phyloP scores from a whole-genome alignment of 1,139 yeast genomes.

The Candida gigantensis region DNA sequence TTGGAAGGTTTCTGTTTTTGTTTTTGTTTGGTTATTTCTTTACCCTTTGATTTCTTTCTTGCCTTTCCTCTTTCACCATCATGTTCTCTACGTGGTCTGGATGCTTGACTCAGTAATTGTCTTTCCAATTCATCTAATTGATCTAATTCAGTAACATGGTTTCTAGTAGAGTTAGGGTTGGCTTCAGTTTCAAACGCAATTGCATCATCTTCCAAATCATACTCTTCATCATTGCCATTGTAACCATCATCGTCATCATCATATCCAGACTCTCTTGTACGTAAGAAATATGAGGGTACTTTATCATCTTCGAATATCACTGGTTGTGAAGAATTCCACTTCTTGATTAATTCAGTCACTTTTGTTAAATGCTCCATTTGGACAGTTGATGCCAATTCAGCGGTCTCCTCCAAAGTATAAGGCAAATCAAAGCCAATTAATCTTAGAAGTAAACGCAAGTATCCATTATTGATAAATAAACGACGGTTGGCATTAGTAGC shows the following conservation, averaged over 20 bases:
- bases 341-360: constrained; percentile 27
- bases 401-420: constrained; percentile 33
- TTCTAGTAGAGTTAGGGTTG: constrained; percentile 13
- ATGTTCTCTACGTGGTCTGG: not conserved
- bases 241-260: constrained; percentile 22
- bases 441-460: constrained; percentile 33
- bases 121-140: constrained; percentile 35
- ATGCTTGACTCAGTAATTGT: constrained; percentile 14
- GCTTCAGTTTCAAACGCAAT: constrained; percentile 41
- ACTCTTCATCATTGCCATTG: constrained; percentile 20
- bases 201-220: constrained; percentile 24
- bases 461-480: constrained; percentile 37
- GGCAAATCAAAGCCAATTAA: constrained; percentile 43
- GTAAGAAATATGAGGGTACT: constrained; percentile 38
- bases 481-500: constrained; percentile 23
- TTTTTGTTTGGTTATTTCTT: not conserved
- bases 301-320: constrained; percentile 43
- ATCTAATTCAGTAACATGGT: constrained; percentile 31
- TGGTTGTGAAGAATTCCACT: constrained; percentile 35
- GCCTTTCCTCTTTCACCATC: constrained; percentile 21
- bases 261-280: constrained; percentile 22
- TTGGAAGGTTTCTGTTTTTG: no score
- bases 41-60: constrained; percentile 4
- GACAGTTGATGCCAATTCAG: constrained; percentile 25
- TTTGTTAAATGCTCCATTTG: constrained; percentile 23